Percentiles rank a stretch among this genome's conserved stretches.
Conservation (phyloP, 2,329 filamentous ascomycete genomes). For the Aspergillus pseudotamarii region DNA sequence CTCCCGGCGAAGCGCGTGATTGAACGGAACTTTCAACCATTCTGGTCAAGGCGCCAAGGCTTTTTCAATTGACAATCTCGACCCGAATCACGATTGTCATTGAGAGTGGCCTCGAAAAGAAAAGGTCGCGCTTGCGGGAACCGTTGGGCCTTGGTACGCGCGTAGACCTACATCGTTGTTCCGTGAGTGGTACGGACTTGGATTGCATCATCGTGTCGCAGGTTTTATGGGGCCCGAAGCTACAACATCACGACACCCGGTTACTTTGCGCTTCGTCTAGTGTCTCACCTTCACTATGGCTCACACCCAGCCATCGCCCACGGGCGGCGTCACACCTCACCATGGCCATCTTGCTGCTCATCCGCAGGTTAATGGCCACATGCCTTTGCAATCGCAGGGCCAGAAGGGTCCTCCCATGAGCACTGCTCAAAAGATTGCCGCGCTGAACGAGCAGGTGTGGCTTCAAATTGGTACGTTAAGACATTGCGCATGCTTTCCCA, state of each 20-base stretch:
- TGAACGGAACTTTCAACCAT: neutral
- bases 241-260: constrained; percentile 13
- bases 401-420: constrained; percentile 62
- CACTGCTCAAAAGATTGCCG: constrained; percentile 73
- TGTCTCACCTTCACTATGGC: constrained; percentile 57
- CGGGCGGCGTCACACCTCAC: constrained; percentile 70
- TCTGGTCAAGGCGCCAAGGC: neutral
- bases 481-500: neutral
- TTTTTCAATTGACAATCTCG: neutral
- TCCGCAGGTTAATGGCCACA: constrained; percentile 53
- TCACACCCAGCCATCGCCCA: constrained; percentile 79
- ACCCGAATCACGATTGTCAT: neutral
- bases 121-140: neutral
- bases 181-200: constrained; percentile 23
- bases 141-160: constrained; percentile 16
- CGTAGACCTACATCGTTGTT: constrained; percentile 19
- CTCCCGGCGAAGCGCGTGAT: neutral
- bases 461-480: constrained; percentile 77
- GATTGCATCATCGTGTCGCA: constrained; percentile 40
- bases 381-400: constrained; percentile 55
- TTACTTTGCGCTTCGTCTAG: constrained; percentile 13
- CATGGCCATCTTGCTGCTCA: constrained; percentile 49
- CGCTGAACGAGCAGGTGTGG: constrained; percentile 87
- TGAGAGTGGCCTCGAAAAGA: neutral
- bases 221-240: constrained; percentile 18